Conservation (phyloP, 768 basidiomycete genomes). For the Leucocoprinus sp. region DNA sequence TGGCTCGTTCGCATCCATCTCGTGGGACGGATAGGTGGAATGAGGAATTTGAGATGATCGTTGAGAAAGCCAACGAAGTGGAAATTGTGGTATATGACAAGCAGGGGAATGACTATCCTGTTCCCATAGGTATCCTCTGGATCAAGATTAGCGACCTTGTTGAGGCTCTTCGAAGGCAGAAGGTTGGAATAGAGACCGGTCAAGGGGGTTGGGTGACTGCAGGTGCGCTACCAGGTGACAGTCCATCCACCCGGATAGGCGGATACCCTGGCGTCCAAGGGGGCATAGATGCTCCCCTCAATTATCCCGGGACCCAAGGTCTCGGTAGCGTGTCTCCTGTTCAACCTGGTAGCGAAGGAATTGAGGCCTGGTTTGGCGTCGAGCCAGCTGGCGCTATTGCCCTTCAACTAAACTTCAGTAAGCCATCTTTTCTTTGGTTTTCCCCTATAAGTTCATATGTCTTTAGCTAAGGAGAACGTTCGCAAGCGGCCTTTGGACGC, state of each 20-base stretch:
- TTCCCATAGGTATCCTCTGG: conserved; percentile 94
- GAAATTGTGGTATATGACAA: conserved; percentile 96
- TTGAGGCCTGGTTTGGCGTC: conserved; percentile 96
- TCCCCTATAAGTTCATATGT: conserved; percentile 10
- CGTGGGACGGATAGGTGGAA: conserved; percentile 90
- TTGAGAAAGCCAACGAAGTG: conserved; percentile 98
- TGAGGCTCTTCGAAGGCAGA: conserved; percentile 87
- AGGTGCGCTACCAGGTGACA: conserved; percentile 71
- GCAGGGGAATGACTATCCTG: conserved; percentile 73
- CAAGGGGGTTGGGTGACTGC: conserved; percentile 96
- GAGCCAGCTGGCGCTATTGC: conserved; percentile 95
- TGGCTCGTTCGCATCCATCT: conserved; percentile 86
- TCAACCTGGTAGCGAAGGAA: conserved; percentile 54
- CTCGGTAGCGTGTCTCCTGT: conserved; percentile 26
- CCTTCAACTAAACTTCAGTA: conserved; percentile 87
- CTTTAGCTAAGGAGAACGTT: conserved; percentile 91
- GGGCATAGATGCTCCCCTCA: conserved; percentile 42
- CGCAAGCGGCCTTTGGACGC: conserved; percentile 93
- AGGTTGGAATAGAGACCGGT: conserved; percentile 79
- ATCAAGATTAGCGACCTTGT: conserved; percentile 89
- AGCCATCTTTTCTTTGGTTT: conserved; percentile 29
- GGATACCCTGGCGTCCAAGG: conserved; percentile 20
- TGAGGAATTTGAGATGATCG: conserved; percentile 91
- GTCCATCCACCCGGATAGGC: conserved; percentile 20
- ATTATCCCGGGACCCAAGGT: conserved; percentile 29